Percentiles rank a stretch among this genome's conserved stretches.
phyloP scores from a whole-genome alignment of 2,329 filamentous ascomycete species.

The Didymella keratinophila region DNA sequence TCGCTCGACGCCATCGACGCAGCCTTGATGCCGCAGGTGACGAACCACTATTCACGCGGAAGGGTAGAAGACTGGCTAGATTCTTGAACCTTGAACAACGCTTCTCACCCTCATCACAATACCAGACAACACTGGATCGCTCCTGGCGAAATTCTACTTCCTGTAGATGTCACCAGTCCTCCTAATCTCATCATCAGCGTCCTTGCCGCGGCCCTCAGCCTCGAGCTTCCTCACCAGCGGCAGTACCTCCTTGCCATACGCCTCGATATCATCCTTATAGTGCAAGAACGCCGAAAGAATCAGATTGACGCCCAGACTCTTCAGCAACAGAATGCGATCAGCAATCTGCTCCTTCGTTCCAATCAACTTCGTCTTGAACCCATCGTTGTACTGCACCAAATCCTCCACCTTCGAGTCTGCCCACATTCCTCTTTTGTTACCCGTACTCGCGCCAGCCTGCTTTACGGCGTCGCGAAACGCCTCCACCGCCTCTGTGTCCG shows the following conservation, averaged over 20 bases:
- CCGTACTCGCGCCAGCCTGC: slow-evolving; percentile 59
- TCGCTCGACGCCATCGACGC: slow-evolving; percentile 8
- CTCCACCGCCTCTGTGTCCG: slow-evolving; percentile 59
- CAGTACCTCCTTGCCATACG: slow-evolving; percentile 58
- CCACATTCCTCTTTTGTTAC: slow-evolving; percentile 63
- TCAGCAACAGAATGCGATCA: slow-evolving; percentile 58
- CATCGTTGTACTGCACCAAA: slow-evolving; percentile 64
- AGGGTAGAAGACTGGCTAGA: slow-evolving; percentile 16
- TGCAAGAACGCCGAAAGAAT: slow-evolving; percentile 60
- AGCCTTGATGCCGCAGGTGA: slow-evolving; percentile 20
- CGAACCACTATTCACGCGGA: slow-evolving; percentile 19
- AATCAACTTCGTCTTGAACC: slow-evolving; percentile 64
- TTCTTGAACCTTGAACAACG: background rate
- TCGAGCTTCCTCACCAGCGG: slow-evolving; percentile 59
- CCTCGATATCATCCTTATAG: slow-evolving; percentile 62
- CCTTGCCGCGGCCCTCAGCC: slow-evolving; percentile 57
- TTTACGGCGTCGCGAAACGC: slow-evolving; percentile 60
- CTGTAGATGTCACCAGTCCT: slow-evolving; percentile 59
- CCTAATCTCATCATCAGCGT: slow-evolving; percentile 56
- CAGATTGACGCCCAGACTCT: slow-evolving; percentile 56
- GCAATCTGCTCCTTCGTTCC: slow-evolving; percentile 62
- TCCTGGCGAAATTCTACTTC: slow-evolving; percentile 19
- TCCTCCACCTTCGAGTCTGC: slow-evolving; percentile 61
- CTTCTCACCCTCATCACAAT: background rate
- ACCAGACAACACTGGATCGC: background rate